Evolutionary conservation across 495 filamentous ascomycete species (phyloP).

Genomic region (Cudoniella acicularis): DNA sequence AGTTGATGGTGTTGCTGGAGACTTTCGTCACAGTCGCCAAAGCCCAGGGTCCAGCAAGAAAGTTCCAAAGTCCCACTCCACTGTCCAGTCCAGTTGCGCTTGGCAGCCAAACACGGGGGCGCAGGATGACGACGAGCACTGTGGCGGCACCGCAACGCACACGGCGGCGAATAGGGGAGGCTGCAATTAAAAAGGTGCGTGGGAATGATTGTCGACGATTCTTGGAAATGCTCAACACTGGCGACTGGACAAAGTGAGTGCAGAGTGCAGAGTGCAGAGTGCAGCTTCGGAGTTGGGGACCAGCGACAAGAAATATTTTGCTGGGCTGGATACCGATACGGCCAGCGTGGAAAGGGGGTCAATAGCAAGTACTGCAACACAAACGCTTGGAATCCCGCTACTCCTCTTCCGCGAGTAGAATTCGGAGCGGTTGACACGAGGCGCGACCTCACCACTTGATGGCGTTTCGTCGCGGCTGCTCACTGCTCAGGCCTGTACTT

Average conservation of each 20-base stretch:
- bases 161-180: not conserved
- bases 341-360: too few species aligned
- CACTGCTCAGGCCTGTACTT: too few species aligned
- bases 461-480: too few species aligned
- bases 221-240: not conserved
- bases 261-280: not conserved
- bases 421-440: conserved; percentile 21
- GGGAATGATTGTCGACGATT: not conserved
- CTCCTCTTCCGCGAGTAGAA: conserved; percentile 8
- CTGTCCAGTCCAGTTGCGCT: too few species aligned
- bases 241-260: not conserved
- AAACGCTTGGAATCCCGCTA: too few species aligned
- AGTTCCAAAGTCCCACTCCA: too few species aligned
- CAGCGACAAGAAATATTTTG: not conserved
- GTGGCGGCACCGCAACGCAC: not conserved
- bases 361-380: too few species aligned
- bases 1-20: not conserved
- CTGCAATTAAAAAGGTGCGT: not conserved
- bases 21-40: not conserved
- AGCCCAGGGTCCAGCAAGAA: not conserved
- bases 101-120: not conserved
- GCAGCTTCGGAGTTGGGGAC: not conserved
- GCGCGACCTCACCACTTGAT: not conserved
- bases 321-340: not conserved
- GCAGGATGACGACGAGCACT: not conserved